Evolutionary conservation across 805 yeast species (phyloP).

Genomic region (Monosporozyma aerobia): DNA sequence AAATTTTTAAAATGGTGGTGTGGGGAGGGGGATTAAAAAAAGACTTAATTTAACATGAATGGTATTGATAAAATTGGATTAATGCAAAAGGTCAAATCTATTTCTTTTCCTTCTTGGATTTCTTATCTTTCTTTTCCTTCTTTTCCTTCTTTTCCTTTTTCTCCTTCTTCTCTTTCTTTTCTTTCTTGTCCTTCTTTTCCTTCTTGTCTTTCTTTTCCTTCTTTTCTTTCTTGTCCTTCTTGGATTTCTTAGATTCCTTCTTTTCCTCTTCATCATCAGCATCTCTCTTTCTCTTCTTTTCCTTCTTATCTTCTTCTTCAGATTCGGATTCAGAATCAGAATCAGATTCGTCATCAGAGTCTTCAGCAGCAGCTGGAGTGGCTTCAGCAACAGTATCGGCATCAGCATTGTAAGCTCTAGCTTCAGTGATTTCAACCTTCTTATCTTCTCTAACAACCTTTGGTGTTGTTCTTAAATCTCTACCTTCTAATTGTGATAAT

Average conservation of each 20-base stretch:
- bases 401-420: slow-evolving; percentile 86
- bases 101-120: slow-evolving; percentile 29
- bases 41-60: not conserved
- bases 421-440: slow-evolving; percentile 78
- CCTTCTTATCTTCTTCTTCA: slow-evolving; percentile 28
- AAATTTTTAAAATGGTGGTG: not conserved
- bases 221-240: slow-evolving; percentile 29
- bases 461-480: slow-evolving; percentile 86
- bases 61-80: not conserved
- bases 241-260: slow-evolving; percentile 29
- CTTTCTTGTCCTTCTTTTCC: slow-evolving; percentile 30
- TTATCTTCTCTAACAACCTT: slow-evolving; percentile 73
- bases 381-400: slow-evolving; percentile 63
- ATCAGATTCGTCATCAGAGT: slow-evolving; percentile 32
- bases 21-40: not conserved
- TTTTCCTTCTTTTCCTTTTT: slow-evolving; percentile 15
- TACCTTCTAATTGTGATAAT: slow-evolving; percentile 91
- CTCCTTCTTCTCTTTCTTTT: slow-evolving; percentile 29
- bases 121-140: slow-evolving; percentile 12
- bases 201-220: slow-evolving; percentile 22
- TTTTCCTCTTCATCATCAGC: slow-evolving; percentile 26
- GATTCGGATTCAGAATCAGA: slow-evolving; percentile 18
- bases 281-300: slow-evolving; percentile 30
- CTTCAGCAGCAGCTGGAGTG: slow-evolving; percentile 26
- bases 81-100: slow-evolving; percentile 4